Evolutionary conservation across 2,329 filamentous ascomycete species (phyloP).

Genomic region (Bipolaris cookei): DNA sequence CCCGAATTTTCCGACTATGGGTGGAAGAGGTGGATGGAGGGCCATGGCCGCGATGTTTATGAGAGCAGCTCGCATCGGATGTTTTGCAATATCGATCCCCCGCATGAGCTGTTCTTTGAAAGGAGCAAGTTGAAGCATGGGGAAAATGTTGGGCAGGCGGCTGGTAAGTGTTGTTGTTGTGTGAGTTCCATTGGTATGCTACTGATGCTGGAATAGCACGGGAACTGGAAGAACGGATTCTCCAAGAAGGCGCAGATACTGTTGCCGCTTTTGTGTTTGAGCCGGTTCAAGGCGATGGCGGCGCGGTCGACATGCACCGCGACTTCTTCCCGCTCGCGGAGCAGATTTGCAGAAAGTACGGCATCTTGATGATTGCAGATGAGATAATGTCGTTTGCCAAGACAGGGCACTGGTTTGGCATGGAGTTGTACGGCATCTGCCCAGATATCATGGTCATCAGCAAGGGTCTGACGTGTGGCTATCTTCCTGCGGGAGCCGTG

Average conservation of each 20-base stretch:
- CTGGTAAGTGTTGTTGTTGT: not conserved
- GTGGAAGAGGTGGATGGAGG: slow-evolving; percentile 1
- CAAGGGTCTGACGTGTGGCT: not conserved
- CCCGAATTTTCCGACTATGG: not conserved
- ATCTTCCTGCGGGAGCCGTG: not conserved
- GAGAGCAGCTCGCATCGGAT: not conserved
- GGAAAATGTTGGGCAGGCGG: not conserved
- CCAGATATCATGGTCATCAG: not conserved
- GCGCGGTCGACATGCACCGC: not conserved
- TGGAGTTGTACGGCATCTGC: not conserved
- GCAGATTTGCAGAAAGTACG: not conserved
- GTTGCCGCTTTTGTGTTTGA: not conserved
- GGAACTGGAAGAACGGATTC: not conserved
- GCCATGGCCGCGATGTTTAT: not conserved
- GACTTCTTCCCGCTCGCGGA: not conserved
- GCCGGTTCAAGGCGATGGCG: not conserved
- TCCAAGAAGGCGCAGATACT: not conserved
- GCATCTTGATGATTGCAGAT: not conserved
- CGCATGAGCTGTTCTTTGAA: not conserved
- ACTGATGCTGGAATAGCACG: not conserved
- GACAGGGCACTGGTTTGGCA: not conserved
- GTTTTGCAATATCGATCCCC: not conserved
- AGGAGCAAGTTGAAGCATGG: not conserved
- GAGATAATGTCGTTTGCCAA: not conserved
- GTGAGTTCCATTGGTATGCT: not conserved